Evolutionary conservation across 805 yeast species (phyloP), one percentile per base, ranked within the genome.

Genomic region (Kazachstania psychrophila): DNA sequence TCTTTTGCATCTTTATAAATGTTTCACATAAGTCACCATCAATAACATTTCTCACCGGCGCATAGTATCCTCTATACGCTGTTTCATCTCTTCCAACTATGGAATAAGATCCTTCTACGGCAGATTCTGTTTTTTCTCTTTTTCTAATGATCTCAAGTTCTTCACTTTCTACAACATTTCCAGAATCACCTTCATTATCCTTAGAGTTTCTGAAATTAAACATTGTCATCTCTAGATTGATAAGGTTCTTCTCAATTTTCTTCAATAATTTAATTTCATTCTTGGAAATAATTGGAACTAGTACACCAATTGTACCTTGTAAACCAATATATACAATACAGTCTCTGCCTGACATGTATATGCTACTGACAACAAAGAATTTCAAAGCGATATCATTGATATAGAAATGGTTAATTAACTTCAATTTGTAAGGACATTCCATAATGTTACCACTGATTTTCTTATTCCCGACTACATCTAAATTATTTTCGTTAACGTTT

Each of bases 21-120:
- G 59, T 54, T 48, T 86, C 96, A 33, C 89, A 65, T 12, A 84
- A 63, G 53, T 92, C 97, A 8, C 98, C 98, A 60, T 92, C 96
- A 28, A 92, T 69, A 2, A 82, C 77, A 34, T 75, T 70, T 44
- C 77, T 79, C 2, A 70, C 72, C 0, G 96, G 96, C n/a, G 74
- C 76, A 54, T 85, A 86, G 51, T 79, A 81, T 36, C 96, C 70
- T 38, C 96, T 62, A 54, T 69, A 88, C 39, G 70, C 71, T 43
- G 73, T 41, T 39, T 78, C 83, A 43, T 80, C 81, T 39, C 92
- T 67, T 0, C 80, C 89, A 3, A 77, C 65, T n/a, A 76, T 38
- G 4, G 70, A 42, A 31, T 42, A 47, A 7, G 50, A 40, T 6
- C 62, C 62, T 37, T 58, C 60, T 3, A 48, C 17, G 10, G 13